Conservation (phyloP, 176 grass and related monocot species). For the Cymbopogon citratus region DNA sequence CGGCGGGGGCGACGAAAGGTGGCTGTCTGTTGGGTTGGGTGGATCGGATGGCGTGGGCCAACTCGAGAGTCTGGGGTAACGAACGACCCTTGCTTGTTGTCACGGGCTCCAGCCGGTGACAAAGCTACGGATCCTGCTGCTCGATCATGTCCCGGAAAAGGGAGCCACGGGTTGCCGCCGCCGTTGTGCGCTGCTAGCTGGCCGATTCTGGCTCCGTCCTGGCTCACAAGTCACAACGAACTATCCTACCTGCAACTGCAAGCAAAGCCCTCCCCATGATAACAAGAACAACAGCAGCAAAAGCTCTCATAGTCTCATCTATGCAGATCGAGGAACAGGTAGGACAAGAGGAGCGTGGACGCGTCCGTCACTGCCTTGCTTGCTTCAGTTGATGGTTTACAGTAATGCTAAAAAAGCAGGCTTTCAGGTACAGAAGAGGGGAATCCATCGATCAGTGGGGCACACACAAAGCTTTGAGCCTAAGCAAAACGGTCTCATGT, state of each 20-base stretch:
- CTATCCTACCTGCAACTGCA: conserved; percentile 13
- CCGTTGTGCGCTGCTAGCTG: conserved; percentile 22
- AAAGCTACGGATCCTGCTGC: conserved; percentile 32
- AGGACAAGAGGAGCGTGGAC: neutral
- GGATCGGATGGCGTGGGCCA: neutral
- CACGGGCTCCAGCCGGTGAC: conserved; percentile 40
- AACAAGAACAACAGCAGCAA: neutral
- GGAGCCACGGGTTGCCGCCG: neutral
- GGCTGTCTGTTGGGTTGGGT: neutral
- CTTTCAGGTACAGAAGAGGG: neutral
- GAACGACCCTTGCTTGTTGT: conserved; percentile 40
- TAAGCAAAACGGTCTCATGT: conserved; percentile 1
- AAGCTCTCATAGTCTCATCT: no score
- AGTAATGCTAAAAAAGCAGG: neutral
- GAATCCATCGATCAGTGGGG: neutral
- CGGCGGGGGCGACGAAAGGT: neutral
- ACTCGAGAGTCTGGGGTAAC: neutral
- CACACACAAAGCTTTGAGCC: conserved; percentile 14
- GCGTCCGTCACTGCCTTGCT: neutral
- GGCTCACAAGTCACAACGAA: neutral
- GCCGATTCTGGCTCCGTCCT: neutral
- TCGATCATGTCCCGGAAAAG: conserved; percentile 27
- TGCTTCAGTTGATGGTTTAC: neutral
- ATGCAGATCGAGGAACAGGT: neutral
- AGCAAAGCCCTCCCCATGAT: neutral